A percentile compares a stretch with the other conserved stretches of the same genome.
phyloP scores from a whole-genome alignment of 768 basidiomycete genomes.

The Tulasnella sp. region DNA sequence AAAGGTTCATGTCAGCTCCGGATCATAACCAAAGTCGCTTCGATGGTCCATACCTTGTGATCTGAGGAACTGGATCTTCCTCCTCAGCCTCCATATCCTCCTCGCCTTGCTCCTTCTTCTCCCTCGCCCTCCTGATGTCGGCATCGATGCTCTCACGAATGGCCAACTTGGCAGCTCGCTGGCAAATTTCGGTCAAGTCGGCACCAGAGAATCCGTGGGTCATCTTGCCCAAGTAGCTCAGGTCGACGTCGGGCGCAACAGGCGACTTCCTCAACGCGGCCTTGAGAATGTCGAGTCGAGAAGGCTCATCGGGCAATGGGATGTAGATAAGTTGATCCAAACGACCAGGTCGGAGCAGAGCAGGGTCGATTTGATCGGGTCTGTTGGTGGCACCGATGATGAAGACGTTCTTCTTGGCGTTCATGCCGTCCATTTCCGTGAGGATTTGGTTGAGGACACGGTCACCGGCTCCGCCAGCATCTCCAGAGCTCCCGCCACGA shows the following conservation, averaged over 20 bases:
- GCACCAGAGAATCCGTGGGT: conserved; percentile 99
- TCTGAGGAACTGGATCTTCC: conserved; percentile 88
- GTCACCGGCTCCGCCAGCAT: conserved; percentile 94
- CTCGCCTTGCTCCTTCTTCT: conserved; percentile 69
- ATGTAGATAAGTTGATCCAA: conserved; percentile 99
- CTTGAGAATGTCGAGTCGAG: conserved; percentile 85
- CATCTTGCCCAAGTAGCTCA: conserved; percentile 79
- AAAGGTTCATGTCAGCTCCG: neutral
- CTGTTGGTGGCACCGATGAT: conserved; percentile 97
- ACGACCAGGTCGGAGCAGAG: conserved; percentile 93
- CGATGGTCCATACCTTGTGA: conserved; percentile 55
- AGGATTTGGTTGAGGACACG: conserved; percentile 96
- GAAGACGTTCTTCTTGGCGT: conserved; percentile 98
- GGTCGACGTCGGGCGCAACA: conserved; percentile 73
- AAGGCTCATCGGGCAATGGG: conserved; percentile 91
- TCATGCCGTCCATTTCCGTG: conserved; percentile 99
- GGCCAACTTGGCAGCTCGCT: conserved; percentile 93
- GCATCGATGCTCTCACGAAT: conserved; percentile 93
- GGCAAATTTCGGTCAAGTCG: conserved; percentile 98
- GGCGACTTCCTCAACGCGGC: conserved; percentile 92
- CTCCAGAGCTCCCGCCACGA: conserved; percentile 79
- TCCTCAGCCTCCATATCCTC: conserved; percentile 64
- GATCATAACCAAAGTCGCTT: neutral
- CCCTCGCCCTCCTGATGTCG: conserved; percentile 75
- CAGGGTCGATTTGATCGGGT: conserved; percentile 92